Evolutionary conservation across 2,329 filamentous ascomycete genomes (phyloP).

Genomic region (Pseudocercospora musae): DNA sequence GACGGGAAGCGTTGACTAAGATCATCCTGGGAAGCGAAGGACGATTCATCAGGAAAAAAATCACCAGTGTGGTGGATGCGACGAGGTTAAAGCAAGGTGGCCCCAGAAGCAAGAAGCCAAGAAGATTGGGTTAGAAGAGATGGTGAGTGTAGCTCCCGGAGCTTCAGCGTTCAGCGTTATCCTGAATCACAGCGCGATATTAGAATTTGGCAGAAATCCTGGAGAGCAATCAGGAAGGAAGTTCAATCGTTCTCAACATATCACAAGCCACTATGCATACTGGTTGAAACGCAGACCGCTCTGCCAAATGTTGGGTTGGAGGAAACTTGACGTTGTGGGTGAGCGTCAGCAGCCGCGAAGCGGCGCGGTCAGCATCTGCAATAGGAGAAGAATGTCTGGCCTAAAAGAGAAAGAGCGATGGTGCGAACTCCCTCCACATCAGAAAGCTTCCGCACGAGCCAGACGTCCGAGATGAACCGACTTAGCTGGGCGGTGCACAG

Average conservation of each 20-base stretch:
- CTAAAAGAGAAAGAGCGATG: no score
- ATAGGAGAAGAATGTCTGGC: no score
- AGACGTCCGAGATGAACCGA: not conserved
- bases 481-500: not conserved
- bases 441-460: not conserved
- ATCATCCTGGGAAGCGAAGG: conserved; percentile 85
- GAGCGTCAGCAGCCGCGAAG: not conserved
- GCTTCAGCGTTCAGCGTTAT: not conserved
- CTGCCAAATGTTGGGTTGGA: not conserved
- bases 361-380: not conserved
- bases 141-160: not conserved
- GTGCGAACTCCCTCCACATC: not conserved
- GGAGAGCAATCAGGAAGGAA: not conserved
- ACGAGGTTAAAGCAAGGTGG: conserved; percentile 96
- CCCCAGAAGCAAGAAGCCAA: conserved; percentile 77
- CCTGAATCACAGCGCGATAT: not conserved
- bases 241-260: not conserved
- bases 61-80: conserved; percentile 76
- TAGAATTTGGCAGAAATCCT: not conserved
- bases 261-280: not conserved
- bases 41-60: conserved; percentile 67
- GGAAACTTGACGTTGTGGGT: not conserved
- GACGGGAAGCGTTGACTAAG: conserved; percentile 86
- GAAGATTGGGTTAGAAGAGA: conserved; percentile 64
- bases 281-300: not conserved